These are phyloP conservation scores for Haplosporangium sp. DNA, from an alignment of 371 early-diverging fungal species.

Conservation along the genomic window DNA sequence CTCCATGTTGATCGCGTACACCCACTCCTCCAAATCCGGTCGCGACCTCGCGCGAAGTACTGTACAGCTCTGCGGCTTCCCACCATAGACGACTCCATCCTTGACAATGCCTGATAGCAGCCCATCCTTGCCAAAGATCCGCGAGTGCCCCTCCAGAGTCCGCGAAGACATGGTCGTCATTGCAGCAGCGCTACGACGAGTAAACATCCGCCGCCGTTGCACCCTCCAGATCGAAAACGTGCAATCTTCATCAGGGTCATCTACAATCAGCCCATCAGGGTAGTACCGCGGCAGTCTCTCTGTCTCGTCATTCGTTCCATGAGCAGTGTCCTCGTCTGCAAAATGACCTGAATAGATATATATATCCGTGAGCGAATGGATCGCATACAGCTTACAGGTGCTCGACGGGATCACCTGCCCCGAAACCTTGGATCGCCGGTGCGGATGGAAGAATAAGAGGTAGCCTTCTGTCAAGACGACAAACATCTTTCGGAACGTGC, in stretches of 20 bases:
- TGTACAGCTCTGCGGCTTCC: constrained; percentile 21
- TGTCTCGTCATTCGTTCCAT: constrained; percentile 43
- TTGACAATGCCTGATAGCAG: constrained; percentile 35
- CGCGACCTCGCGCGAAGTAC: constrained; percentile 49
- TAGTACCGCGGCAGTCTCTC: constrained; percentile 60
- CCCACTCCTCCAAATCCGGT: constrained; percentile 56
- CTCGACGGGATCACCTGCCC: constrained; percentile 49
- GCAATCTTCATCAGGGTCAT: constrained; percentile 63
- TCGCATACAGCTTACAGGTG: constrained; percentile 55
- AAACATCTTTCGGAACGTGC: constrained; percentile 65
- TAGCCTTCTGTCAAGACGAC: constrained; percentile 62
- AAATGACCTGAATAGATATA: constrained; percentile 68
- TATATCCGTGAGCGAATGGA: constrained; percentile 61
- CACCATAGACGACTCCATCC: constrained; percentile 47
- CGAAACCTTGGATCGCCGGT: constrained; percentile 50
- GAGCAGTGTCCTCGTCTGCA: constrained; percentile 45
- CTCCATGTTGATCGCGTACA: constrained; percentile 53
- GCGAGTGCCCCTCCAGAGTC: constrained; percentile 22
- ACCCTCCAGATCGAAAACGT: constrained; percentile 71
- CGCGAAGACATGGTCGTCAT: constrained; percentile 27
- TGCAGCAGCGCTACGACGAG: constrained; percentile 24
- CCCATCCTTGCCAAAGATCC: constrained; percentile 43
- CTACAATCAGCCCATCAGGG: constrained; percentile 60
- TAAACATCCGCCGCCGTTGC: constrained; percentile 55
- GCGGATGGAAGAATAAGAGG: constrained; percentile 61